Evolutionary conservation across 192 early-diverging fungal genomes (phyloP).

Genomic region (Linderina pennispora): DNA sequence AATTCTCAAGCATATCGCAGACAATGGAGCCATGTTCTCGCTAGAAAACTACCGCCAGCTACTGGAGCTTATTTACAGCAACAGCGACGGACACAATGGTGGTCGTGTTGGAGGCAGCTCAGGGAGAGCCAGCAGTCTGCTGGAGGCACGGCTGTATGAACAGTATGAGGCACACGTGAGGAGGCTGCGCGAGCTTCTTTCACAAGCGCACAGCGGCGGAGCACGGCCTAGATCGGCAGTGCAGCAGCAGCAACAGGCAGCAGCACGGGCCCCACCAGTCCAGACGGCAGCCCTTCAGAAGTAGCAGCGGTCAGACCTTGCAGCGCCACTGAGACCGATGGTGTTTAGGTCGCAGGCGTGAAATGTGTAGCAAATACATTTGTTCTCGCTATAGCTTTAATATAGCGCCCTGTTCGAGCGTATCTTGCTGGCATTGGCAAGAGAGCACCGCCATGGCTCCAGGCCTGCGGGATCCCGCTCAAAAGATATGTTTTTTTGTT

Average conservation of each 20-base stretch:
- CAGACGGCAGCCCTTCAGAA: too few relatives aligned
- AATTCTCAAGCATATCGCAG: slow-evolving; percentile 53
- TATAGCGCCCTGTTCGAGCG: too few relatives aligned
- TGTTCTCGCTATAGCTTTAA: too few relatives aligned
- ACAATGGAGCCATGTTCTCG: slow-evolving; percentile 54
- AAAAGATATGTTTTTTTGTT: too few relatives aligned
- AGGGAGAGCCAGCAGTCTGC: slow-evolving; percentile 22
- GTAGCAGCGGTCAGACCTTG: too few relatives aligned
- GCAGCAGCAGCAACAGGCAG: neutral
- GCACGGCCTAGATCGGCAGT: neutral
- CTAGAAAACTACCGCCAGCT: slow-evolving; percentile 80
- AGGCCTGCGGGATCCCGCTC: too few relatives aligned
- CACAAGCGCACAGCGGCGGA: slow-evolving; percentile 7
- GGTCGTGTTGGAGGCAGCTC: slow-evolving; percentile 2
- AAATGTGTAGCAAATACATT: too few relatives aligned
- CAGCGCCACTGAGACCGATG: too few relatives aligned
- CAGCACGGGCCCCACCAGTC: neutral
- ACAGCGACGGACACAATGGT: slow-evolving; percentile 21
- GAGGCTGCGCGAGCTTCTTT: slow-evolving; percentile 26
- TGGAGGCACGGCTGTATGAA: slow-evolving; percentile 18
- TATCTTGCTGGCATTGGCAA: too few relatives aligned
- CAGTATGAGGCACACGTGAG: slow-evolving; percentile 28
- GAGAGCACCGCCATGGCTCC: too few relatives aligned
- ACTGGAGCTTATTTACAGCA: slow-evolving; percentile 62
- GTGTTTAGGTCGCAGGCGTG: too few relatives aligned